These are phyloP conservation scores for Aspergillus indologenus DNA, from an alignment of 495 filamentous ascomycete genomes.

Conservation along the genomic window DNA sequence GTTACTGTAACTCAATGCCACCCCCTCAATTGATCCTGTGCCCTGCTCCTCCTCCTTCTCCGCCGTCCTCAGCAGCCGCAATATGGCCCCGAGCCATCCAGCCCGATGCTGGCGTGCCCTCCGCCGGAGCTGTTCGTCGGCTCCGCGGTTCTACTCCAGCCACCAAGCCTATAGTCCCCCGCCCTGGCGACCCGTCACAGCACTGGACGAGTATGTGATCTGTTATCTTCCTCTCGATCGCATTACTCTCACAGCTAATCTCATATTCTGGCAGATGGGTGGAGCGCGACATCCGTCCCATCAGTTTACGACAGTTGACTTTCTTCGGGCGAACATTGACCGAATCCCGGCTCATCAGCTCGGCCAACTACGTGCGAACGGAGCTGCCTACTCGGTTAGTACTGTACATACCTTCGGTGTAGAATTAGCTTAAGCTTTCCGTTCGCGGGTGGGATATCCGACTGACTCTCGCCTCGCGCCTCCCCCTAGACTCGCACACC, in stretches of 20 bases:
- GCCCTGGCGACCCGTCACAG: conserved; percentile 75
- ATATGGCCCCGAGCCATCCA: conserved; percentile 36
- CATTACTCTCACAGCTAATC: conserved; percentile 15
- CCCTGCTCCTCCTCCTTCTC: no score
- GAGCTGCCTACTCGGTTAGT: conserved; percentile 84
- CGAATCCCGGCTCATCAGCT: conserved; percentile 82
- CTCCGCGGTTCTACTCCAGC: conserved; percentile 26
- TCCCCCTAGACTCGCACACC: conserved; percentile 70
- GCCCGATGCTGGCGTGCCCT: conserved; percentile 31
- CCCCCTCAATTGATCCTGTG: conserved; percentile 16
- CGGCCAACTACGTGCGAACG: conserved; percentile 94
- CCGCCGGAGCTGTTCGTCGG: conserved; percentile 19
- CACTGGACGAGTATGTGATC: conserved; percentile 79
- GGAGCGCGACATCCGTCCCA: conserved; percentile 75
- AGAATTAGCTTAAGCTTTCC: no score
- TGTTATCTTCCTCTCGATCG: background rate
- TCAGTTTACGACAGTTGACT: conserved; percentile 87
- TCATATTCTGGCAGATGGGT: conserved; percentile 64
- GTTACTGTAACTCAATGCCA: conserved; percentile 20
- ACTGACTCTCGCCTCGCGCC: background rate
- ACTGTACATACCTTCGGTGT: no score
- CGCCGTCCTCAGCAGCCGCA: conserved; percentile 18
- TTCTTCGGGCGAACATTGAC: conserved; percentile 92
- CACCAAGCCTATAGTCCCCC: conserved; percentile 39
- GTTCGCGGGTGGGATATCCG: background rate